Evolutionary conservation across 495 filamentous ascomycete species (phyloP), one percentile per base, ranked within the genome.

Genomic region (Talaromyces stipitatus): DNA sequence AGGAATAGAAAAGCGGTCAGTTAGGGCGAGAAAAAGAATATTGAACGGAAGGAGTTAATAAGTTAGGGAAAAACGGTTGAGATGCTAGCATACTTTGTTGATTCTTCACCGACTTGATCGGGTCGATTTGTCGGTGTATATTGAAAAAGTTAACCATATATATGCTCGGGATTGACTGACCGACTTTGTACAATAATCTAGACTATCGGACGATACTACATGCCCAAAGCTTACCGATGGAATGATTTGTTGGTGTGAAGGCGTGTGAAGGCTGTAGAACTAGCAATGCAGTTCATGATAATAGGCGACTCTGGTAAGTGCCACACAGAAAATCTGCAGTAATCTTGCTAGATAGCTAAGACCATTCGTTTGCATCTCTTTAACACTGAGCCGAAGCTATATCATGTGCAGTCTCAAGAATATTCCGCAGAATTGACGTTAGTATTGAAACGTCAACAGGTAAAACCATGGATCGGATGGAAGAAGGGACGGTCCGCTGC

Each of bases 401-500:
- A n/a, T n/a, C n/a, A n/a, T n/a, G n/a, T n/a, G n/a, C n/a, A n/a
- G 36, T 41, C n/a, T 14, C n/a, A 3, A 41, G 18, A 16, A 41
- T 41, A 16, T 5, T 41, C 36, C 36, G 33, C 5, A 16, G 32
- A 46, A 33, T 33, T 6, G 6, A 12, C 30, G 12, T 33, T 33
- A 7, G 30, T 6, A 33, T 33, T 7, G 6, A 6, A 7, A 7
- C 30, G 12, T 33, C 12, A 33, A 7, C 30, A 7, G 30, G 30
- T 33, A 6, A 33, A 33, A 12, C 30, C 6, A 47, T 26, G 22
- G 45, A 24, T 48, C 45, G 45, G 10, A 26, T 48, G 36, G 43
- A 47, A 16, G 11, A 30, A 51, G 48, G 48, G 48, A 51, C 48
- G 48, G 48, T 28, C 48, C 48, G 48, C 48, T 28, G 48, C 43